Evolutionary conservation across 805 yeast species (phyloP).

Genomic region (Candida chilensis): DNA sequence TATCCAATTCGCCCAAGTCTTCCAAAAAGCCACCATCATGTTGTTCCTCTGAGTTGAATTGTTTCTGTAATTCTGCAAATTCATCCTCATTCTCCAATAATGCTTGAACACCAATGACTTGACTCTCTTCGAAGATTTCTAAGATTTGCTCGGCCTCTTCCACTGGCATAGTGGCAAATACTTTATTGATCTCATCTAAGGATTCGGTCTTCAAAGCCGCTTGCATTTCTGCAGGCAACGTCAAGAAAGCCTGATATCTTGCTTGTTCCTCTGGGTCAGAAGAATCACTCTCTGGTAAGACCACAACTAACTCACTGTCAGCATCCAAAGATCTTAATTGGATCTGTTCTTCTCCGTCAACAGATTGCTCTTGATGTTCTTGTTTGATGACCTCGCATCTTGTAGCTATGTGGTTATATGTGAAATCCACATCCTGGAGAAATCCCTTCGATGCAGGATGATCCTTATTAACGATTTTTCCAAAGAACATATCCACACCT

Average conservation of each 20-base stretch:
- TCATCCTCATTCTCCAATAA: constrained; percentile 65
- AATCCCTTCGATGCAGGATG: constrained; percentile 66
- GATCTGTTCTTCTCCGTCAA: constrained; percentile 58
- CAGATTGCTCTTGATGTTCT: constrained; percentile 29
- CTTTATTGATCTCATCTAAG: constrained; percentile 74
- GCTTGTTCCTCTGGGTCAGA: constrained; percentile 30
- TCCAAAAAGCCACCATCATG: constrained; percentile 5
- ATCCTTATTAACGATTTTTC: constrained; percentile 41
- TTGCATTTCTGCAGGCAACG: constrained; percentile 56
- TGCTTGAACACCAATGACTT: constrained; percentile 77
- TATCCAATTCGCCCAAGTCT: constrained; percentile 7
- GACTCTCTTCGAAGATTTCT: constrained; percentile 69
- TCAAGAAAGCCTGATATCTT: constrained; percentile 45
- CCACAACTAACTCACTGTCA: constrained; percentile 61
- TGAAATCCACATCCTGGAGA: constrained; percentile 61
- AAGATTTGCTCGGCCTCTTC: constrained; percentile 75
- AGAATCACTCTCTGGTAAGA: constrained; percentile 52
- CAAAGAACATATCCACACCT: constrained; percentile 57
- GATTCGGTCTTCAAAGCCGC: constrained; percentile 64
- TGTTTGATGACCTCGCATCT: constrained; percentile 63
- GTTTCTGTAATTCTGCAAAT: constrained; percentile 43
- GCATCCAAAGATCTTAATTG: constrained; percentile 89
- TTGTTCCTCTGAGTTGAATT: constrained; percentile 20
- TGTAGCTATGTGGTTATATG: constrained; percentile 62
- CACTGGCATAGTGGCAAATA: constrained; percentile 63